Evolutionary conservation across 768 basidiomycete genomes (phyloP).

Genomic region (Tylopilus rubrobrunneus): DNA sequence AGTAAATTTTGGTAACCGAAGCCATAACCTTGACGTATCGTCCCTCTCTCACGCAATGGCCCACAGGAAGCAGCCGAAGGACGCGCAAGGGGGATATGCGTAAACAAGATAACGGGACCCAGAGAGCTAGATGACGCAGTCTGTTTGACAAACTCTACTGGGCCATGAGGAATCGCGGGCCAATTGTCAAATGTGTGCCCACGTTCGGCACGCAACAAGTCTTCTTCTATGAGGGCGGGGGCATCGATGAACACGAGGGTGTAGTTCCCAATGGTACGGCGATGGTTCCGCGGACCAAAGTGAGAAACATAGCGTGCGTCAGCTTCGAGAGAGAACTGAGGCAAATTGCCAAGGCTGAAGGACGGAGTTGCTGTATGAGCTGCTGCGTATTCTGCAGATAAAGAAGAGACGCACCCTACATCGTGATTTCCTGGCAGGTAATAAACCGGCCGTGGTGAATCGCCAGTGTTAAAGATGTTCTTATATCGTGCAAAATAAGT

Average conservation of each 20-base stretch:
- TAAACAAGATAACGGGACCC: constrained; percentile 67
- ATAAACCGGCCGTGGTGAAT: constrained; percentile 48
- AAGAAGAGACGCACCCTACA: constrained; percentile 50
- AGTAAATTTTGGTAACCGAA: constrained; percentile 84
- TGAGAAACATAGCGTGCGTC: constrained; percentile 59
- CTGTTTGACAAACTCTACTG: constrained; percentile 51
- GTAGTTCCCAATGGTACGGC: constrained; percentile 64
- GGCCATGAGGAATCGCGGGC: constrained; percentile 44
- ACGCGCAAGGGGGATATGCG: constrained; percentile 86
- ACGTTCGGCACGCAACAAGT: constrained; percentile 43
- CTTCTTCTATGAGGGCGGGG: constrained; percentile 72
- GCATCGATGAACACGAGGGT: constrained; percentile 72
- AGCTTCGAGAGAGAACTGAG: constrained; percentile 39
- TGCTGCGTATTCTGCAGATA: neutral
- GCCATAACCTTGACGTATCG: constrained; percentile 70
- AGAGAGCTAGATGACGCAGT: constrained; percentile 26
- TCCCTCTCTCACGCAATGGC: constrained; percentile 68
- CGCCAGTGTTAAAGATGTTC: constrained; percentile 56
- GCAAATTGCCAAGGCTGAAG: constrained; percentile 27
- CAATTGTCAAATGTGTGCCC: constrained; percentile 44
- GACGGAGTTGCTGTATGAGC: neutral
- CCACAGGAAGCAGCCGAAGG: constrained; percentile 70
- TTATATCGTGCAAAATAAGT: constrained; percentile 64
- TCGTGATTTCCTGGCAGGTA: constrained; percentile 93
- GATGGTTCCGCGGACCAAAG: constrained; percentile 73